Percentiles rank a stretch among this genome's conserved stretches.
These are phyloP conservation scores for Phytopythium montanum DNA, from an alignment of 352 stramenopile species.

Conservation along the genomic window DNA sequence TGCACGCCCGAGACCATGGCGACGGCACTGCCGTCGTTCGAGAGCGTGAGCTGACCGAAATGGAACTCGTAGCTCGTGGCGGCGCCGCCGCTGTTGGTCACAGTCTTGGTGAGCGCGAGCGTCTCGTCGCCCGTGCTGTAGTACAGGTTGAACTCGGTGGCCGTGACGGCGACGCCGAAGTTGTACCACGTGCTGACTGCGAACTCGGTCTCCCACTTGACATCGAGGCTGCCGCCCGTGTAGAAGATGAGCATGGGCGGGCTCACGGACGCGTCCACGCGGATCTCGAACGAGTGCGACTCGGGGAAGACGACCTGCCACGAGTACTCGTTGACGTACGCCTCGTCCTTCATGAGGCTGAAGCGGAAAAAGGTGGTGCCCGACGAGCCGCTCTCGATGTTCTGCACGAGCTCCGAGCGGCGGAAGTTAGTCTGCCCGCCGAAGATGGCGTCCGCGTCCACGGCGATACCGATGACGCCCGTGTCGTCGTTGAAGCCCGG, in stretches of 20 bases:
- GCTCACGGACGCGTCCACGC: constrained; percentile 45
- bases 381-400: constrained; percentile 29
- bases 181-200: constrained; percentile 59
- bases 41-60: constrained; percentile 64
- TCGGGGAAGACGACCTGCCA: constrained; percentile 65
- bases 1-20: constrained; percentile 40
- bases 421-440: constrained; percentile 54
- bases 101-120: constrained; percentile 38
- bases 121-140: constrained; percentile 39
- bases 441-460: constrained; percentile 59
- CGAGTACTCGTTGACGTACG: constrained; percentile 34
- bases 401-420: constrained; percentile 64
- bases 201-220: constrained; percentile 55
- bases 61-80: constrained; percentile 55
- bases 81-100: constrained; percentile 19
- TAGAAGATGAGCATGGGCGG: constrained; percentile 54
- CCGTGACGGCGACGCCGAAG: constrained; percentile 51
- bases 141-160: constrained; percentile 44
- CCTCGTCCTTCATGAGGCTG: constrained; percentile 44
- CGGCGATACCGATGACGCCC: constrained; percentile 50
- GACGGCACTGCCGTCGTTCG: constrained; percentile 44
- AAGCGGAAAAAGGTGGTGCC: constrained; percentile 61
- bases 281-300: constrained; percentile 59
- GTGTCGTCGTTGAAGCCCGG: constrained; percentile 59
- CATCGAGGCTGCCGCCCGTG: constrained; percentile 37